phyloP scores from a whole-genome alignment of 2,329 filamentous ascomycete species.

The Ceratocystis cubensis region DNA sequence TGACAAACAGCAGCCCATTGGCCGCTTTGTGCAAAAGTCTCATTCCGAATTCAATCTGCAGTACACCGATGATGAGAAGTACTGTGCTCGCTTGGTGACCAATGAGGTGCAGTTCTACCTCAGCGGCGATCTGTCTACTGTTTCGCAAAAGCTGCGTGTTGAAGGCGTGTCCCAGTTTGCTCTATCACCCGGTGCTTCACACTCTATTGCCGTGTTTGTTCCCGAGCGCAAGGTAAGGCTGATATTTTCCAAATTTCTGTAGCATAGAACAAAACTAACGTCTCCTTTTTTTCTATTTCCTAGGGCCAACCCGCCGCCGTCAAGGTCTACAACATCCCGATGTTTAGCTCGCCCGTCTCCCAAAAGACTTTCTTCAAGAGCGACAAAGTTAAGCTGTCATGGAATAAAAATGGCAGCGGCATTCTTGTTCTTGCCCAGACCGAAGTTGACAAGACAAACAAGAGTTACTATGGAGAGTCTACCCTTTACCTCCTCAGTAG shows the following conservation, averaged over 20 bases:
- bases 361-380: conserved; percentile 99
- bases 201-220: conserved; percentile 87
- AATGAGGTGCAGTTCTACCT: conserved; percentile 98
- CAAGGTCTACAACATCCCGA: conserved; percentile 85
- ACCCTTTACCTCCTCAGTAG: conserved; percentile 90
- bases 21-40: conserved; percentile 87
- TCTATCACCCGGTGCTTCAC: conserved; percentile 75
- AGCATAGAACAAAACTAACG: conserved; percentile 21
- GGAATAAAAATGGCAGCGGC: conserved; percentile 85
- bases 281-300: neutral
- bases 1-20: conserved; percentile 63
- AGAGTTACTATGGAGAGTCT: conserved; percentile 98
- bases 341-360: conserved; percentile 70
- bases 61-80: conserved; percentile 86
- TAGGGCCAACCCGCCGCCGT: conserved; percentile 87
- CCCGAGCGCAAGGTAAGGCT: conserved; percentile 76
- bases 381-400: conserved; percentile 97
- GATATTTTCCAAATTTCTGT: neutral
- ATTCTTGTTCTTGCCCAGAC: conserved; percentile 93
- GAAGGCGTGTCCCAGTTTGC: conserved; percentile 87
- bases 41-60: conserved; percentile 95
- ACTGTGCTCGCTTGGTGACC: conserved; percentile 83
- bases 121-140: conserved; percentile 68
- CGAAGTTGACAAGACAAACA: conserved; percentile 94
- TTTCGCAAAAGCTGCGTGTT: conserved; percentile 90